Evolutionary conservation across 129 eudicot species (phyloP).

Genomic region (Sambucus nigra): DNA sequence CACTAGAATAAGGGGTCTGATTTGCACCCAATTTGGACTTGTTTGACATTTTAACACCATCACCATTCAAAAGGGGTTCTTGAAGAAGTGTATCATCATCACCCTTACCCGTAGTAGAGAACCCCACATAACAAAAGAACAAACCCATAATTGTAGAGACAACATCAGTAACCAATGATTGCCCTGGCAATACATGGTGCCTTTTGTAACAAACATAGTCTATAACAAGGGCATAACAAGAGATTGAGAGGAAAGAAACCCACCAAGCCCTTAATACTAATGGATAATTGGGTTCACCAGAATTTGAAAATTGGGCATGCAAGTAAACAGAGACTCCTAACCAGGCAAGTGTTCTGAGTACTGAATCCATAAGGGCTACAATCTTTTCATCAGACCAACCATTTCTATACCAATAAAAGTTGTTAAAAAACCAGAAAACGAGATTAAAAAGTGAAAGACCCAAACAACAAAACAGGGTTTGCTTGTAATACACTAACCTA

Average conservation of each 20-base stretch:
- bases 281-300: slow-evolving; percentile 33
- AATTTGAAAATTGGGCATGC: slow-evolving; percentile 19
- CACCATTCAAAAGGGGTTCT: slow-evolving; percentile 47
- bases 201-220: slow-evolving; percentile 34
- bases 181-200: slow-evolving; percentile 17
- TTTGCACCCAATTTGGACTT: slow-evolving; percentile 28
- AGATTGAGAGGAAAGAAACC: slow-evolving; percentile 42
- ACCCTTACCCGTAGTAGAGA: slow-evolving; percentile 18
- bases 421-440: slow-evolving; percentile 35
- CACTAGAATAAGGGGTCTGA: slow-evolving; percentile 43
- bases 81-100: slow-evolving; percentile 21
- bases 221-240: slow-evolving; percentile 45
- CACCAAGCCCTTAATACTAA: slow-evolving; percentile 66
- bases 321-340: slow-evolving; percentile 34
- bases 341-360: slow-evolving; percentile 42
- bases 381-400: slow-evolving; percentile 73
- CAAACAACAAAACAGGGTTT: slow-evolving; percentile 28
- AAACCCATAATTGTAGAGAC: slow-evolving; percentile 41
- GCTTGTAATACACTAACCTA: slow-evolving; percentile 26
- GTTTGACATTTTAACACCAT: slow-evolving; percentile 13
- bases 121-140: slow-evolving; percentile 39
- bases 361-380: slow-evolving; percentile 38
- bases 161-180: slow-evolving; percentile 46
- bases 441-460: slow-evolving; percentile 36
- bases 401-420: slow-evolving; percentile 58